Evolutionary conservation across 2,329 filamentous ascomycete species (phyloP).

Genomic region (Lachnellula occidentalis): DNA sequence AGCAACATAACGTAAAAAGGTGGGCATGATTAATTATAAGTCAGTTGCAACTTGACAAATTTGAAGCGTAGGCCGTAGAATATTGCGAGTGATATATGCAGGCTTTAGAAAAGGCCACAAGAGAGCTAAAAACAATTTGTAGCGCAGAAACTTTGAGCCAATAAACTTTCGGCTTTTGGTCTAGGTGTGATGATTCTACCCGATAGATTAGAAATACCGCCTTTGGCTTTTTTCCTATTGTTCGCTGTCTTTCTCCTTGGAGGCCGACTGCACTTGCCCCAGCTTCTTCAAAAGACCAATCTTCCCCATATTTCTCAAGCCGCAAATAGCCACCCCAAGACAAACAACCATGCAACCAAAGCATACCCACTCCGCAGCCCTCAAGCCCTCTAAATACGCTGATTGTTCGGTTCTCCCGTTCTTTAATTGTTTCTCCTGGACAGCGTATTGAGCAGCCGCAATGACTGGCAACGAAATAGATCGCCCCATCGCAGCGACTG

Average conservation of each 20-base stretch:
- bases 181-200: no score
- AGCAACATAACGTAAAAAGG: background rate
- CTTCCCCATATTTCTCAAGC: slow-evolving; percentile 25
- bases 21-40: no score
- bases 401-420: slow-evolving; percentile 20
- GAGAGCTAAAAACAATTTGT: background rate
- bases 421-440: slow-evolving; percentile 45
- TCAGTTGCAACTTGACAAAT: no score
- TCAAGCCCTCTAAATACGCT: slow-evolving; percentile 17
- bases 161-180: no score
- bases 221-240: background rate
- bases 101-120: background rate
- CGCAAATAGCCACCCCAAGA: slow-evolving; percentile 13
- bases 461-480: slow-evolving; percentile 61
- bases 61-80: no score
- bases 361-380: slow-evolving; percentile 23
- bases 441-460: slow-evolving; percentile 58
- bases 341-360: slow-evolving; percentile 15
- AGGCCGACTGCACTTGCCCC: slow-evolving; percentile 18
- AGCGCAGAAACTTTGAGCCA: no score
- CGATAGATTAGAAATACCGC: background rate
- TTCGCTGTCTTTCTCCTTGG: slow-evolving; percentile 12
- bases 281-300: slow-evolving; percentile 26
- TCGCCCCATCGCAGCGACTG: slow-evolving; percentile 59
- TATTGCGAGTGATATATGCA: no score